Conservation (phyloP, 306 rosid genomes). For the Pyrus betulifolia region DNA sequence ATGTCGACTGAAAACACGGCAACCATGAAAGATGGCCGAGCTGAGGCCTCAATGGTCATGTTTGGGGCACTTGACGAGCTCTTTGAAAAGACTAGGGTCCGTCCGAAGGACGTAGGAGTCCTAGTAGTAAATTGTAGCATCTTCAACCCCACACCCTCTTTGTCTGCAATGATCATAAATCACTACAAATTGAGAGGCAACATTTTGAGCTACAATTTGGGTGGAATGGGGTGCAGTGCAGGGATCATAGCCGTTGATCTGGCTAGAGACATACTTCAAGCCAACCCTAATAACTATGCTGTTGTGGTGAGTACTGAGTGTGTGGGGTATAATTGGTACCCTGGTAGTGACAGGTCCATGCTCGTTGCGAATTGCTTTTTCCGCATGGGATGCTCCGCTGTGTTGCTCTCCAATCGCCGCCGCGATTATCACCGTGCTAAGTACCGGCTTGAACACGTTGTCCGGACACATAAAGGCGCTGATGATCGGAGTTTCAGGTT, state of each 20-base stretch:
- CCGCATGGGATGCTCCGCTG: slow-evolving; percentile 97
- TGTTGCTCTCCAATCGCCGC: slow-evolving; percentile 81
- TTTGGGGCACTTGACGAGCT: slow-evolving; percentile 93
- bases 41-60: slow-evolving; percentile 78
- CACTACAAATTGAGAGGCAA: slow-evolving; percentile 98
- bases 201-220: slow-evolving; percentile 81
- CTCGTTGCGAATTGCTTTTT: slow-evolving; percentile 80
- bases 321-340: slow-evolving; percentile 91
- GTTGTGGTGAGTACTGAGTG: slow-evolving; percentile 87
- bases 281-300: slow-evolving; percentile 75
- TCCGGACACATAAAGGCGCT: slow-evolving; percentile 93
- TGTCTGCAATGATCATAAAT: slow-evolving; percentile 95
- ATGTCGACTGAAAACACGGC: slow-evolving; percentile 43
- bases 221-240: slow-evolving; percentile 98
- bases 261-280: slow-evolving; percentile 79
- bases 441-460: slow-evolving; percentile 84
- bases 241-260: slow-evolving; percentile 78
- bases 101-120: slow-evolving; percentile 80
- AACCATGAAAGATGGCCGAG: slow-evolving; percentile 91
- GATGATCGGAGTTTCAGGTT: slow-evolving; percentile 95
- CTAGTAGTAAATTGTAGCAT: slow-evolving; percentile 91
- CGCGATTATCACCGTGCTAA: slow-evolving; percentile 67
- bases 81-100: slow-evolving; percentile 64
- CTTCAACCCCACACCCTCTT: slow-evolving; percentile 91
- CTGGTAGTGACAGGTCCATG: slow-evolving; percentile 79